Conservation (phyloP, 2,329 filamentous ascomycete genomes). For the Daldinia sp. region DNA sequence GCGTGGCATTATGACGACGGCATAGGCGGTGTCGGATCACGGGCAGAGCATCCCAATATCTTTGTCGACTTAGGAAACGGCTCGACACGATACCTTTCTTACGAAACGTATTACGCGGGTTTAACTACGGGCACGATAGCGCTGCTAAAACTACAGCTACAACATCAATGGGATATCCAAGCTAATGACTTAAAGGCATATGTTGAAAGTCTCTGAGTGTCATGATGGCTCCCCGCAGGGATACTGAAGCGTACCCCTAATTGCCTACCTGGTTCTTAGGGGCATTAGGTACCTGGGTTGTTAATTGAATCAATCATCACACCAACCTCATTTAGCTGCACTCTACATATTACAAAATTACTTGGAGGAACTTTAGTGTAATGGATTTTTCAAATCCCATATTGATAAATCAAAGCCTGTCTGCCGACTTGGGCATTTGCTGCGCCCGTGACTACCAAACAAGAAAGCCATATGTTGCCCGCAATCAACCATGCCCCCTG, state of each 20-base stretch:
- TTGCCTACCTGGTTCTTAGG: neutral
- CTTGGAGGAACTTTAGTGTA: neutral
- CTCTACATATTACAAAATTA: neutral
- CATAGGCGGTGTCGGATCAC: slow-evolving; percentile 29
- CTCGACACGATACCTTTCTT: slow-evolving; percentile 46
- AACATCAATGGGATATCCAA: slow-evolving; percentile 41
- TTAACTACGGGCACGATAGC: slow-evolving; percentile 36
- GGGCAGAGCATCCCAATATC: slow-evolving; percentile 47
- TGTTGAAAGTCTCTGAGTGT: slow-evolving; percentile 34
- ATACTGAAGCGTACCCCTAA: neutral
- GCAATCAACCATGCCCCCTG: slow-evolving; percentile 38
- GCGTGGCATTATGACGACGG: slow-evolving; percentile 48
- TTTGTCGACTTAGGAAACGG: slow-evolving; percentile 42
- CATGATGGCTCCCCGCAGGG: neutral
- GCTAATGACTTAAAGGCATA: slow-evolving; percentile 42
- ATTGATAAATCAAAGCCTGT: slow-evolving; percentile 35
- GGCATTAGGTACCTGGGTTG: too few relatives aligned
- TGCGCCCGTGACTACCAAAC: slow-evolving; percentile 28
- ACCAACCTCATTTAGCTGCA: neutral
- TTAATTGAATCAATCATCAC: neutral
- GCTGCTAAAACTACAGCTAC: slow-evolving; percentile 33
- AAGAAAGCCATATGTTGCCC: slow-evolving; percentile 32
- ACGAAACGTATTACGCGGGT: slow-evolving; percentile 48
- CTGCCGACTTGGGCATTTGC: slow-evolving; percentile 18
- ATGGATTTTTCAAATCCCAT: slow-evolving; percentile 29